These are phyloP conservation scores for Diaporthe vaccinii DNA, from an alignment of 2,329 filamentous ascomycete species.

Conservation along the genomic window DNA sequence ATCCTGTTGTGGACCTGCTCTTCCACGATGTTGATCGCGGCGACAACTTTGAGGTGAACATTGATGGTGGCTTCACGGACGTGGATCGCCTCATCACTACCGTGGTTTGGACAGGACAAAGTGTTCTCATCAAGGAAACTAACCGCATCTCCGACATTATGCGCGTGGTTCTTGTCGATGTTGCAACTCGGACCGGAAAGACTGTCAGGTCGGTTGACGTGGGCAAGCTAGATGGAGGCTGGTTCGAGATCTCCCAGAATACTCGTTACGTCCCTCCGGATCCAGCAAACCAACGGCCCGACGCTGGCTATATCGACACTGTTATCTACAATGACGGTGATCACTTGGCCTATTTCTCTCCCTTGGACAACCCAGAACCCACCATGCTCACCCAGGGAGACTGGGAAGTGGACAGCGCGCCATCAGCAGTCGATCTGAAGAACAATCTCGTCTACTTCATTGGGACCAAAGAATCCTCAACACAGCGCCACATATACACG, in stretches of 20 bases:
- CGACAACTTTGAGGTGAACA: slow-evolving; percentile 84
- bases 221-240: slow-evolving; percentile 89
- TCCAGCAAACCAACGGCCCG: slow-evolving; percentile 76
- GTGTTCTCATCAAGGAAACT: slow-evolving; percentile 90
- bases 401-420: slow-evolving; percentile 92
- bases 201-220: slow-evolving; percentile 86
- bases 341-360: slow-evolving; percentile 93
- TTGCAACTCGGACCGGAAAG: slow-evolving; percentile 78
- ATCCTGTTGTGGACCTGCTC: slow-evolving; percentile 87
- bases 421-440: slow-evolving; percentile 85
- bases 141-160: slow-evolving; percentile 95
- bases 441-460: slow-evolving; percentile 93
- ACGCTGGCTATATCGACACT: slow-evolving; percentile 95
- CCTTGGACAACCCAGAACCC: slow-evolving; percentile 85
- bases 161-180: slow-evolving; percentile 88
- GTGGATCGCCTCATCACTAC: slow-evolving; percentile 92
- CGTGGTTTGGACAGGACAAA: slow-evolving; percentile 88
- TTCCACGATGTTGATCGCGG: slow-evolving; percentile 88
- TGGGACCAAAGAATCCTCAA: slow-evolving; percentile 87
- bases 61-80: slow-evolving; percentile 82
- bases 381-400: slow-evolving; percentile 87
- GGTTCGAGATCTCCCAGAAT: slow-evolving; percentile 93
- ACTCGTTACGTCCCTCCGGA: slow-evolving; percentile 91
- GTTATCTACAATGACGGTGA: slow-evolving; percentile 89
- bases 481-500: slow-evolving; percentile 91